Percentiles rank a stretch among this genome's conserved stretches.
Evolutionary conservation across 1,284 basidiomycete species (phyloP).

Genomic region (Ustilago hordei): DNA sequence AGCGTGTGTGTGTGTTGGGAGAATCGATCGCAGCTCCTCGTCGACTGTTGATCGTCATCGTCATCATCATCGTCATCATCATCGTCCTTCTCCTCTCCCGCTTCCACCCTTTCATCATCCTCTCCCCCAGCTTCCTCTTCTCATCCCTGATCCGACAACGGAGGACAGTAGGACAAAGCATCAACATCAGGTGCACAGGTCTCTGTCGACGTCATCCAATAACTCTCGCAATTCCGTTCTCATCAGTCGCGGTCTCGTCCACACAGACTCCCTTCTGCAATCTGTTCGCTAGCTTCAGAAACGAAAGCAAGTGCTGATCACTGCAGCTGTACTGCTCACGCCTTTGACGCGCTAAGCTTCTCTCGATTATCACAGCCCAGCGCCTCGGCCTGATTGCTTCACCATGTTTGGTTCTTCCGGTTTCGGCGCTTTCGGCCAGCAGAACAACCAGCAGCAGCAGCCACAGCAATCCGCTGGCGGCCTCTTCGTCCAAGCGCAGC

Average conservation of each 20-base stretch:
- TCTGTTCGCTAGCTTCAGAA: neutral
- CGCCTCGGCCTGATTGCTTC: neutral
- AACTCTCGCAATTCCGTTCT: neutral
- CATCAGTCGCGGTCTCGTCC: neutral
- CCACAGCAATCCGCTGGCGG: constrained; percentile 63
- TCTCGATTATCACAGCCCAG: neutral
- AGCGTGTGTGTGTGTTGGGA: constrained; percentile 2
- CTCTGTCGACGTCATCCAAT: neutral
- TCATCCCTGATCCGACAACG: too few relatives aligned
- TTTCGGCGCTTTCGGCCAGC: constrained; percentile 64
- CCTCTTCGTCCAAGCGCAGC: constrained; percentile 67
- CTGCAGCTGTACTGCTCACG: neutral
- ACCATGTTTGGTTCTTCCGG: constrained; percentile 59
- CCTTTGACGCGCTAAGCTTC: neutral
- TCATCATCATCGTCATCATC: constrained; percentile 9
- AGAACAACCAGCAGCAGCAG: constrained; percentile 58
- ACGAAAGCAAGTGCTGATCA: neutral
- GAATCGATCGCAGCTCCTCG: neutral
- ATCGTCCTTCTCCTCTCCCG: neutral
- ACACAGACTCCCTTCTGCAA: neutral
- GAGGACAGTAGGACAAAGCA: neutral
- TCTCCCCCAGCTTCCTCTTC: neutral
- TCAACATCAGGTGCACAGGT: neutral
- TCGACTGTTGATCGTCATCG: neutral
- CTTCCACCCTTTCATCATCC: neutral